Evolutionary conservation across 176 grass and related monocot species (phyloP), one percentile per base, ranked within the genome.

Genomic region (Rhipidocladum racemiflorum): DNA sequence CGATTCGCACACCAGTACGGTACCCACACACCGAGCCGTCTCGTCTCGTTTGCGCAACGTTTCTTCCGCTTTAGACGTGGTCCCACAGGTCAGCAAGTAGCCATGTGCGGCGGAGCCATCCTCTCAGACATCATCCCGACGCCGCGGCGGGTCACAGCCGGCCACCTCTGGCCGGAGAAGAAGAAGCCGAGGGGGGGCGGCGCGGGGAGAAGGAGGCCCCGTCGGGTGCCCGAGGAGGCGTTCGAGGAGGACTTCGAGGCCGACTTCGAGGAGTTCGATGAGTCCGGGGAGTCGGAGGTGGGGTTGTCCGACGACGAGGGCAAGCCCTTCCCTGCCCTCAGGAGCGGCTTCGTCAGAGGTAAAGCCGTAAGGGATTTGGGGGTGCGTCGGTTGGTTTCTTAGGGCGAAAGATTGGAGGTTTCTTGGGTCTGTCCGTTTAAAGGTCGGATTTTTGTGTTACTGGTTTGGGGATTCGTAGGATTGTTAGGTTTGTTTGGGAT

Each of bases 41-140:
- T 9, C 68, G 21, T 69, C 56, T 27, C 30, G 30, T 40, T 32
- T 24, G 74, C 24, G 29, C 59, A 18, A 6, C 51, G 54, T 35
- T 68, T 9, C 24, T 46, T 65, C 14, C 13, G 29, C 38, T 24
- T 14, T 62, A 67, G 24, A 61, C 61, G 65, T 20, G 30, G 61
- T 12, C 50, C 75, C 75, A 36, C 59, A 14, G 50, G 21, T 18
- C 68, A 51, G 48, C 18, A 27, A 23, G 57, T 16, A 61, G 88
- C 83, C 81, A 97, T 97, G 95, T 97, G 95, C 45, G 95, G 95
- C 44, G 95, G 92, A 65, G 88, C 90, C 65, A 82, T 97, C 60
- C 86, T 97, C 68, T 85, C 88, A 27, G 82, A 82, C 34, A 38
- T 79, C 80, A 86, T 94, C 60, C 84, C 90, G 68, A 27, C 77